Evolutionary conservation across 2,329 filamentous ascomycete species (phyloP).

Genomic region (Pyrenochaeta sp.): DNA sequence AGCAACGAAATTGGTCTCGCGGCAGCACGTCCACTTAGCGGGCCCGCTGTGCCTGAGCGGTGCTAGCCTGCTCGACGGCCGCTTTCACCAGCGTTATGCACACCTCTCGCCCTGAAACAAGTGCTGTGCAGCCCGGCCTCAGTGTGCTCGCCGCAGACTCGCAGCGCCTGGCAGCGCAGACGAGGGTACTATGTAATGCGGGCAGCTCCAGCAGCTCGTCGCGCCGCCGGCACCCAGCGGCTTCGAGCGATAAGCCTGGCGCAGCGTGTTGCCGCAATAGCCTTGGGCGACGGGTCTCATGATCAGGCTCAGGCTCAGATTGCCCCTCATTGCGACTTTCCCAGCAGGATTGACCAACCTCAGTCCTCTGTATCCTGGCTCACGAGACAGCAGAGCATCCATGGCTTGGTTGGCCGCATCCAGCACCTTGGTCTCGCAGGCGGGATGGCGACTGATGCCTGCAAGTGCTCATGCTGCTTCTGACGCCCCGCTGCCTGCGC

Average conservation of each 20-base stretch:
- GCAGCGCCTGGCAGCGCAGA: too few species aligned
- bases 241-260: too few species aligned
- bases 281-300: conserved; percentile 32
- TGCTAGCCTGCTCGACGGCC: conserved; percentile 36
- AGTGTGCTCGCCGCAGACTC: conserved; percentile 10
- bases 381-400: conserved; percentile 28
- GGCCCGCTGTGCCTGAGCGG: conserved; percentile 36
- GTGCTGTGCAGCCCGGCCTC: conserved; percentile 32
- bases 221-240: conserved; percentile 12
- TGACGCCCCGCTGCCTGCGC: not conserved
- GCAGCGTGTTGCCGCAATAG: conserved; percentile 17
- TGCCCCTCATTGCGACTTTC: conserved; percentile 32
- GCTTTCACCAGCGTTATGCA: conserved; percentile 43
- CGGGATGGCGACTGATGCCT: conserved; percentile 11
- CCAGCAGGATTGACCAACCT: conserved; percentile 23
- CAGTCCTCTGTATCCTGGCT: conserved; percentile 9
- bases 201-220: not conserved
- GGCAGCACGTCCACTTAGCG: conserved; percentile 41
- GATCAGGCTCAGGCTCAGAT: conserved; percentile 37
- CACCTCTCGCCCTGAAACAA: conserved; percentile 33
- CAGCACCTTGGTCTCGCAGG: conserved; percentile 12
- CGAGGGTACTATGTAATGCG: too few species aligned
- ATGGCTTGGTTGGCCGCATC: conserved; percentile 17
- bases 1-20: conserved; percentile 43
- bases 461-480: too few species aligned